phyloP scores from a whole-genome alignment of 345 rosid genomes.

The Balakata baccata region DNA sequence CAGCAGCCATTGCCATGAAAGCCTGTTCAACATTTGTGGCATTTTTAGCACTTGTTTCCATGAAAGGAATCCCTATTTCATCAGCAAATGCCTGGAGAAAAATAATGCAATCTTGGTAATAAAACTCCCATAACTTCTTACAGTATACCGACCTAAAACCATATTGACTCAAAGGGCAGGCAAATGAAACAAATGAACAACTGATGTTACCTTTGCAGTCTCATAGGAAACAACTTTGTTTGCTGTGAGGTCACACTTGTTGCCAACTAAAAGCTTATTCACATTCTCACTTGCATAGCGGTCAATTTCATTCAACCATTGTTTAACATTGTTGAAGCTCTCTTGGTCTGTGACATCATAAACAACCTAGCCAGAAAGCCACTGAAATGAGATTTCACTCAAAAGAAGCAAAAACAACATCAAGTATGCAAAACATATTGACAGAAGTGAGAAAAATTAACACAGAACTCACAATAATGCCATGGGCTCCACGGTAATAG shows the following conservation, averaged over 20 bases:
- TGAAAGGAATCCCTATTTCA: slow-evolving; percentile 68
- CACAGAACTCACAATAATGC: slow-evolving; percentile 26
- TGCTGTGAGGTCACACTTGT: slow-evolving; percentile 72
- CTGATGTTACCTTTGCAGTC: slow-evolving; percentile 56
- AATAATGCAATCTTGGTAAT: not conserved
- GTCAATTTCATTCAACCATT: slow-evolving; percentile 75
- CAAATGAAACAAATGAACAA: not conserved
- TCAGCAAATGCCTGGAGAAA: slow-evolving; percentile 62
- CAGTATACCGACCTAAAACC: not conserved
- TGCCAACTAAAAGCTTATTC: slow-evolving; percentile 72
- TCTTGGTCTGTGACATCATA: slow-evolving; percentile 79
- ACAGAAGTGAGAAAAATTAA: not conserved
- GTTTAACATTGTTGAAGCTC: slow-evolving; percentile 78
- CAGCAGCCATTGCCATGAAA: slow-evolving; percentile 78
- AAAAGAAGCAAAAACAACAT: not conserved
- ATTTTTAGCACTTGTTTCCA: slow-evolving; percentile 85
- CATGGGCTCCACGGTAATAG: slow-evolving; percentile 37
- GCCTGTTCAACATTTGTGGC: slow-evolving; percentile 69
- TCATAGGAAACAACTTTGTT: slow-evolving; percentile 67
- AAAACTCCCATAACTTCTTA: not conserved
- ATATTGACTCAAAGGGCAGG: not conserved
- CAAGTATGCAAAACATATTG: not conserved
- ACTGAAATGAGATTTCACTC: not conserved
- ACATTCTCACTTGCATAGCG: slow-evolving; percentile 78
- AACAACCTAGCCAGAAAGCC: slow-evolving; percentile 47